Evolutionary conservation across 257 asterid genomes (phyloP).

Genomic region (Marsdenia floribunda): DNA sequence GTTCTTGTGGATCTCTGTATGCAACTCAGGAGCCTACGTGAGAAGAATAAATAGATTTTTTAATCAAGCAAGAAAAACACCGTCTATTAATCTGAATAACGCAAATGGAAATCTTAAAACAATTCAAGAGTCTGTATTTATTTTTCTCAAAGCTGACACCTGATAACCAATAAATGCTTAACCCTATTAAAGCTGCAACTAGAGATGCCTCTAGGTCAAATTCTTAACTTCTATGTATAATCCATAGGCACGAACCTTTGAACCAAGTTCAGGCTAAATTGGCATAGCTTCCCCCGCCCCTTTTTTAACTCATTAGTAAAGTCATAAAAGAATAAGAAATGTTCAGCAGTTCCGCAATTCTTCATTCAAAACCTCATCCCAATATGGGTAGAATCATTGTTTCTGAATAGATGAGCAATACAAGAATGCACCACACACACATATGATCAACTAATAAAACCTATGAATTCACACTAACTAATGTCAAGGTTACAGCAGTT

Average conservation of each 20-base stretch:
- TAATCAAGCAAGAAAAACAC: not conserved
- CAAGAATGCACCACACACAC: not conserved
- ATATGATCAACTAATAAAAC: not conserved
- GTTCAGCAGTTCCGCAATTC: not conserved
- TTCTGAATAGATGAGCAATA: not conserved
- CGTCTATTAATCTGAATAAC: not conserved
- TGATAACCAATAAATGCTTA: not conserved
- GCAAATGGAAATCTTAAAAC: not conserved
- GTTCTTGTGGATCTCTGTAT: constrained; percentile 74
- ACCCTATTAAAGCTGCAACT: not conserved
- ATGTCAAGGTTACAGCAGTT: not conserved
- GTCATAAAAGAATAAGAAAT: not conserved
- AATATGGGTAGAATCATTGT: not conserved
- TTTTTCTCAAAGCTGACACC: not conserved
- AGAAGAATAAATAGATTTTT: not conserved
- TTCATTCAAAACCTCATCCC: not conserved
- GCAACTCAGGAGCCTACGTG: constrained; percentile 78
- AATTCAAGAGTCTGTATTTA: not conserved
- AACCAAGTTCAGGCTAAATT: not conserved
- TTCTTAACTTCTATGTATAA: not conserved
- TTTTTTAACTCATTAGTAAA: not conserved
- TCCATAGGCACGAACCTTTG: not conserved
- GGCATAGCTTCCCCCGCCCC: not conserved
- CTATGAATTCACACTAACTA: not conserved
- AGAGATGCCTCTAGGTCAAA: not conserved